phyloP scores from a whole-genome alignment of 139 green algal species.

The Tetradesmus obliquus region DNA sequence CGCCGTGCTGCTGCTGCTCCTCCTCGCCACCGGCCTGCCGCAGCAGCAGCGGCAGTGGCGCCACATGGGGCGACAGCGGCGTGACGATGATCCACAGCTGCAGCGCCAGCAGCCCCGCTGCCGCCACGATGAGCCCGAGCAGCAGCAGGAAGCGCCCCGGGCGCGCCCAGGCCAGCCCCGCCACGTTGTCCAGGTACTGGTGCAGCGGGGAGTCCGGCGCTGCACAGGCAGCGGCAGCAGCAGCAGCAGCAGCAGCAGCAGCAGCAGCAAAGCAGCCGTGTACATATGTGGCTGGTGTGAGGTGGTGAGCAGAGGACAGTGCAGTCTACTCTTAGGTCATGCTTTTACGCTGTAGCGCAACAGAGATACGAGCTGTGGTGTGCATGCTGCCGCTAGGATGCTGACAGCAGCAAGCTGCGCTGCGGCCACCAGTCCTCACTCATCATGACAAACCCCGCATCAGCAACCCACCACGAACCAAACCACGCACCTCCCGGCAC shows the following conservation, averaged over 20 bases:
- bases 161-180: constrained; percentile 23
- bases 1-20: not conserved
- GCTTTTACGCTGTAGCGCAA: too few species aligned
- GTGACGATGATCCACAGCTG: constrained; percentile 63
- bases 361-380: too few species aligned
- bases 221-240: not conserved
- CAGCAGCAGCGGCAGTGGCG: constrained; percentile 5
- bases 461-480: not conserved
- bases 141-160: constrained; percentile 41
- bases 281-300: not conserved
- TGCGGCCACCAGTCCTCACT: too few species aligned
- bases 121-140: constrained; percentile 1
- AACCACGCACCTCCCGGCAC: not conserved
- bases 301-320: too few species aligned
- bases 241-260: not conserved
- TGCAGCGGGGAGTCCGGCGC: constrained; percentile 4
- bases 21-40: not conserved
- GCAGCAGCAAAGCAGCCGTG: not conserved
- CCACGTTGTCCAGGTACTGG: constrained; percentile 43
- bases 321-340: too few species aligned
- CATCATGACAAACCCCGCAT: not conserved
- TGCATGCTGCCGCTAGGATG: too few species aligned
- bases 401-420: too few species aligned
- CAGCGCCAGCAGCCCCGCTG: constrained; percentile 36
- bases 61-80: constrained; percentile 33